Conservation (phyloP, 345 rosid species). For the Eucalyptus leucophloia region DNA sequence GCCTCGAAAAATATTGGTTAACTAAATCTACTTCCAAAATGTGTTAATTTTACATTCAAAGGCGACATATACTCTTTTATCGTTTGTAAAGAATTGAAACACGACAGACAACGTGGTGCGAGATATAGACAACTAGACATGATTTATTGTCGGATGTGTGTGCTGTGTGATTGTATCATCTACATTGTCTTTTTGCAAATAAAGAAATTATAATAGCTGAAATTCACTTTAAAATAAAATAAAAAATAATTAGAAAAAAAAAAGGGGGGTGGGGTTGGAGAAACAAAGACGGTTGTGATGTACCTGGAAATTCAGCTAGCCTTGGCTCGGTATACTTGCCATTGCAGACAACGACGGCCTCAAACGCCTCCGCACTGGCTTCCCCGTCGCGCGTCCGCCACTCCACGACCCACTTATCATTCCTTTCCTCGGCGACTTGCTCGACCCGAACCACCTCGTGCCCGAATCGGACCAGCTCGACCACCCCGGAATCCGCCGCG, state of each 20-base stretch:
- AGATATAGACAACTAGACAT: not conserved
- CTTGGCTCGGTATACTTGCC: constrained; percentile 1
- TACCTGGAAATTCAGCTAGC: constrained; percentile 2
- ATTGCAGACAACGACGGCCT: constrained; percentile 6
- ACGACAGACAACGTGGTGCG: not conserved
- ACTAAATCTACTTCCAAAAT: not conserved
- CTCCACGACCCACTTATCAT: not conserved
- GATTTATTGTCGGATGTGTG: not conserved
- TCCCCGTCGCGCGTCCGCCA: not conserved
- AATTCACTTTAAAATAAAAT: not conserved
- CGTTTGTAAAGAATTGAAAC: not conserved
- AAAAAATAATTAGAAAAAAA: not conserved
- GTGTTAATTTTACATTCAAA: not conserved
- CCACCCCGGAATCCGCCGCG: not conserved
- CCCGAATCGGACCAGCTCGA: not conserved
- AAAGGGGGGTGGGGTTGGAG: rapidly evolving
- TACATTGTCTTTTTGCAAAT: not conserved
- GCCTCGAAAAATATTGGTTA: not conserved
- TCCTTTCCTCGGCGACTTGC: not conserved
- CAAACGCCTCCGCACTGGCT: not conserved
- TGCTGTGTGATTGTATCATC: not conserved
- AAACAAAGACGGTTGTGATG: too few relatives aligned
- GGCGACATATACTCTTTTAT: not conserved
- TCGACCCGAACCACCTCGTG: not conserved
- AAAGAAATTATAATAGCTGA: not conserved